Evolutionary conservation across 2,329 filamentous ascomycete genomes (phyloP).

Genomic region (Colletotrichum sp.): DNA sequence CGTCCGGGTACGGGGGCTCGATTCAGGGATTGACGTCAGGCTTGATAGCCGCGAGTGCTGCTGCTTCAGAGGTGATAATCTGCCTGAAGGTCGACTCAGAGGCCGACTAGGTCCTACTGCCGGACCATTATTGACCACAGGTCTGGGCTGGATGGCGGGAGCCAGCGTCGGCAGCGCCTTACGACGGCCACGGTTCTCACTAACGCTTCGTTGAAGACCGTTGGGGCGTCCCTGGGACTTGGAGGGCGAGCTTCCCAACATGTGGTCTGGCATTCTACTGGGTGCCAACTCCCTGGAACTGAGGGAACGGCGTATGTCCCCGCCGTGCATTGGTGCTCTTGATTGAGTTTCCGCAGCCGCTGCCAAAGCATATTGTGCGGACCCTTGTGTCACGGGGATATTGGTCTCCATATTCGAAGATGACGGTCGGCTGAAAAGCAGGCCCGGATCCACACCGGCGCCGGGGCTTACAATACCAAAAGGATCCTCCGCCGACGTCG

Average conservation of each 20-base stretch:
- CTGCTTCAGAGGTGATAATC: constrained; percentile 57
- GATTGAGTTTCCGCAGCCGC: constrained; percentile 18
- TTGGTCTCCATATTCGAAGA: constrained; percentile 50
- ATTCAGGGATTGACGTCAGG: constrained; percentile 64
- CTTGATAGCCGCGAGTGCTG: constrained; percentile 55
- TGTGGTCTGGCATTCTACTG: constrained; percentile 46
- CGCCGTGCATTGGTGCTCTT: constrained; percentile 28
- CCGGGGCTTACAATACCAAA: constrained; percentile 53
- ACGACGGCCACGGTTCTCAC: constrained; percentile 57
- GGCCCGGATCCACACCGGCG: constrained; percentile 62
- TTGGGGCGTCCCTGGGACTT: constrained; percentile 51
- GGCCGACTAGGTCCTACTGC: constrained; percentile 39
- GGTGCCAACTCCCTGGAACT: constrained; percentile 49
- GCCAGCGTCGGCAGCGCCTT: constrained; percentile 53
- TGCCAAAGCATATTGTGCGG: constrained; percentile 21
- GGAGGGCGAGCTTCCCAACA: constrained; percentile 53
- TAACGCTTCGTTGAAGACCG: constrained; percentile 59
- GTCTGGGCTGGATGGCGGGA: constrained; percentile 45
- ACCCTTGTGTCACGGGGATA: constrained; percentile 27
- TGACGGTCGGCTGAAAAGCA: constrained; percentile 60
- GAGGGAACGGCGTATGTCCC: constrained; percentile 48
- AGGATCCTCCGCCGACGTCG: constrained; percentile 51
- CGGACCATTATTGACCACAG: constrained; percentile 34
- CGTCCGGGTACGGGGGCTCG: constrained; percentile 51
- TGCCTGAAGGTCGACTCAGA: constrained; percentile 45